A percentile compares a stretch with the other conserved stretches of the same genome.
These are phyloP conservation scores for Podosphaera xanthii DNA, from an alignment of 2,329 filamentous ascomycete species.

Conservation along the genomic window DNA sequence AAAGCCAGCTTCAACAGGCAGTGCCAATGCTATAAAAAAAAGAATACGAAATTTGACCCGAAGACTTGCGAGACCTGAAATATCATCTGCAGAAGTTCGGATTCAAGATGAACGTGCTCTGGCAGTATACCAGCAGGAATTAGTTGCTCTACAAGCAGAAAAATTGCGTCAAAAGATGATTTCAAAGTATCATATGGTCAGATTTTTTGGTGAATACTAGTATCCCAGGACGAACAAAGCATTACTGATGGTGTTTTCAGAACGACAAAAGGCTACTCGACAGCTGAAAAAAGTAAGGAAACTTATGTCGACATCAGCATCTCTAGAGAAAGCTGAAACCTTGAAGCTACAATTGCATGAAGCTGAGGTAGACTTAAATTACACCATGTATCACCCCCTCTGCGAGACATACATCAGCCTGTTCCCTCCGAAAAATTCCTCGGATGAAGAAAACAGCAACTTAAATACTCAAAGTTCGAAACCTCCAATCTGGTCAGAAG, in stretches of 20 bases:
- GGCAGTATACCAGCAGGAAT: conserved; percentile 38
- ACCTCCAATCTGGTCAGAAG: conserved; percentile 39
- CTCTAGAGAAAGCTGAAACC: conserved; percentile 26
- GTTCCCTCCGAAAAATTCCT: conserved; percentile 23
- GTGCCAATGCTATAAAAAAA: conserved; percentile 42
- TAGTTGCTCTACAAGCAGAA: conserved; percentile 33
- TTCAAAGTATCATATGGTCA: conserved; percentile 57
- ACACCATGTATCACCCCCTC: conserved; percentile 49
- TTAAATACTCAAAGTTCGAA: conserved; percentile 7
- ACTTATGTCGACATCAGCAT: conserved; percentile 28
- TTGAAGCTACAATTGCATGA: conserved; percentile 38
- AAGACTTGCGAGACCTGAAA: conserved; percentile 33
- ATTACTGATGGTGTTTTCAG: conserved; percentile 18
- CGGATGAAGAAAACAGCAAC: conserved; percentile 14
- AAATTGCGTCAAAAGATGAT: conserved; percentile 49
- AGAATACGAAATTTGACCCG: conserved; percentile 47
- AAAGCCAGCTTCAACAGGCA: conserved; percentile 16
- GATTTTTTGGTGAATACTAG: conserved; percentile 46
- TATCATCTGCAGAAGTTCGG: conserved; percentile 43
- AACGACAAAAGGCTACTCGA: conserved; percentile 49
- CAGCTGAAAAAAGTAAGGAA: conserved; percentile 41
- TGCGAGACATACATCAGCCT: conserved; percentile 46
- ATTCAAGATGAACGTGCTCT: conserved; percentile 52
- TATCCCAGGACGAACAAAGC: background rate
- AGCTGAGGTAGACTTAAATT: conserved; percentile 52